phyloP scores from a whole-genome alignment of 1,284 basidiomycete genomes.

The Cutaneotrichosporon sp. region DNA sequence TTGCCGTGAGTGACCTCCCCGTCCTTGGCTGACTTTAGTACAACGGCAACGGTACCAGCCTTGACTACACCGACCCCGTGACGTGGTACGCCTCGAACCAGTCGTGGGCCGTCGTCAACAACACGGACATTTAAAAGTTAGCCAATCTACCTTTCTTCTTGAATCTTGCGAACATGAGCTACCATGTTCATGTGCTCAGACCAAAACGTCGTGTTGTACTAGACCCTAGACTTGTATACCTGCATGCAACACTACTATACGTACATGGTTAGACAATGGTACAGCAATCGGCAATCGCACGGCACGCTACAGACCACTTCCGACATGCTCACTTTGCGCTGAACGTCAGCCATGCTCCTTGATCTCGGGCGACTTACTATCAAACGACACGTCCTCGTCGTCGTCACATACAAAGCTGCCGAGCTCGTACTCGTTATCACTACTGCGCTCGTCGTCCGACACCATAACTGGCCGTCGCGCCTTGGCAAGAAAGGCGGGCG shows the following conservation, averaged over 20 bases:
- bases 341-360: not conserved
- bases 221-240: too few species aligned
- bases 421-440: slow-evolving; percentile 42
- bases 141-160: too few species aligned
- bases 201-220: too few species aligned
- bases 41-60: slow-evolving; percentile 22
- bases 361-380: slow-evolving; percentile 17
- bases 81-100: slow-evolving; percentile 11
- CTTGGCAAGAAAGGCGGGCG: slow-evolving; percentile 34
- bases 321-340: slow-evolving; percentile 9
- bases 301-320: slow-evolving; percentile 9
- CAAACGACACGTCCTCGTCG: slow-evolving; percentile 32
- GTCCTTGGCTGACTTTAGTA: slow-evolving; percentile 15
- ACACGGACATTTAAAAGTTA: not conserved
- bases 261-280: too few species aligned
- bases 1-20: slow-evolving; percentile 29
- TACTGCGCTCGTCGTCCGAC: slow-evolving; percentile 35
- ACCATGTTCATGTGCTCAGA: too few species aligned
- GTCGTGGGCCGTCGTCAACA: slow-evolving; percentile 5
- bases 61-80: slow-evolving; percentile 30
- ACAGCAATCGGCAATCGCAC: not conserved
- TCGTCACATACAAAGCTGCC: slow-evolving; percentile 43
- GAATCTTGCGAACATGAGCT: too few species aligned
- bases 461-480: slow-evolving; percentile 39
- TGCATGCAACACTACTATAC: too few species aligned